Base-by-base conservation (phyloP, 2,329 filamentous ascomycete species). In the Alternaria sp. region DNA sequence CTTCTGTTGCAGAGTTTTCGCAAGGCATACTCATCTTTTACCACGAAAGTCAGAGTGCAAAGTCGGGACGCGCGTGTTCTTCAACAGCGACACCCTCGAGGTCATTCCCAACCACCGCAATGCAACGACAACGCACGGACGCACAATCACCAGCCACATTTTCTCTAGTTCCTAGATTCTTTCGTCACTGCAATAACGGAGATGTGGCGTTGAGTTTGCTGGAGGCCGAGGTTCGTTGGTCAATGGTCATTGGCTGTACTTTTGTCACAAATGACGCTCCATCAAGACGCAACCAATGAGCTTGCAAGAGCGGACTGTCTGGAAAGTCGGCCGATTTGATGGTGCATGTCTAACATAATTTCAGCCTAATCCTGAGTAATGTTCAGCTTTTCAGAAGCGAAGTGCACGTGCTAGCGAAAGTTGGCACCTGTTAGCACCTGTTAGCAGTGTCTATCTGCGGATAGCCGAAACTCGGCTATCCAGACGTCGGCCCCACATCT, bases 381-480 rank as follows among this genome's bases (percentile, higher is more conserved):
- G 14, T 8, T n/a, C 34, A 6, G 18, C 20, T 32, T 36, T 36
- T 11, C 32, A 49, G 20, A 36, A 38, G 16, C 16, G 18, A 36
- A 48, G 30, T 36, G 46, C 46, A 14, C 14, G n/a, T 32, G 20
- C 46, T 49, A 49, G 20, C 32, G 24, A 24, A 36, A 49, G 8
- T 34, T 26, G 24, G 5, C 34, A 34, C 24, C 24, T 26, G 6
- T 24, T 26, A 36, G 5, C 34, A 34, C 30, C 36, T 24, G 20
- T 18, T 49, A 36, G 22, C 32, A 49, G 32, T 22, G 8, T 49
- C 32, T 20, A 26, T 38, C 32, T 49, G 46, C 20, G 46, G 7
- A 48, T 34, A 48, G 46, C 46, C 46, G 44, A 49, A 34, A 7
- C 32, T 49, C 46, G 46, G 46, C 46, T 49, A 49, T 7, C 14